phyloP scores from a whole-genome alignment of 108 stramenopile genomes.

The Fragilariopsis cylindrus region DNA sequence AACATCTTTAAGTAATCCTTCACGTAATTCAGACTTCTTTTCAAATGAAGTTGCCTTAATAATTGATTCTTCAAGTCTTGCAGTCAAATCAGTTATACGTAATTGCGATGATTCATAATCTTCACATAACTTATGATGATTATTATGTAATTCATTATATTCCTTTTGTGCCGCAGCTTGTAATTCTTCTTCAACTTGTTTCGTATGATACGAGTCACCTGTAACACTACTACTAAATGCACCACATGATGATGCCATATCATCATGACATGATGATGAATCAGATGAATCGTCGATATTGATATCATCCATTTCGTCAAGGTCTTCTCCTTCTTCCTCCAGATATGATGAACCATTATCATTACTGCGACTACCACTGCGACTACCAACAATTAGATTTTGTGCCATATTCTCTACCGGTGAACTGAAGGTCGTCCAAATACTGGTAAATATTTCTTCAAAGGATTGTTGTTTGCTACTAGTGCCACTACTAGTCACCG shows the following conservation, averaged over 20 bases:
- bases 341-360: no score
- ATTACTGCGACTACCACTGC: not conserved
- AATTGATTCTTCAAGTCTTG: not conserved
- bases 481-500: not conserved
- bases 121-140: not conserved
- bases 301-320: no score
- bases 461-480: not conserved
- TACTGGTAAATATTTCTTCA: slow-evolving; percentile 6
- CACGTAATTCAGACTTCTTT: slow-evolving; percentile 11
- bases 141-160: not conserved
- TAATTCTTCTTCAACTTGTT: slow-evolving; percentile 15
- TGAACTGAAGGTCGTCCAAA: not conserved
- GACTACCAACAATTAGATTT: no score
- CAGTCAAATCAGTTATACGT: slow-evolving; percentile 10
- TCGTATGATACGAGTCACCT: slow-evolving; percentile 10
- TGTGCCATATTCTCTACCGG: no score
- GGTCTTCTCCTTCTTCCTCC: no score
- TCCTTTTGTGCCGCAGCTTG: slow-evolving; percentile 3
- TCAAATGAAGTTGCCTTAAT: slow-evolving; percentile 5
- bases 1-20: slow-evolving; percentile 9
- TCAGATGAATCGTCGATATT: no score
- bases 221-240: not conserved
- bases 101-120: not conserved
- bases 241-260: not conserved
- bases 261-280: not conserved